Evolutionary conservation across 2,329 filamentous ascomycete species (phyloP), one percentile per base, ranked within the genome.

Genomic region (Neonectria sp.): DNA sequence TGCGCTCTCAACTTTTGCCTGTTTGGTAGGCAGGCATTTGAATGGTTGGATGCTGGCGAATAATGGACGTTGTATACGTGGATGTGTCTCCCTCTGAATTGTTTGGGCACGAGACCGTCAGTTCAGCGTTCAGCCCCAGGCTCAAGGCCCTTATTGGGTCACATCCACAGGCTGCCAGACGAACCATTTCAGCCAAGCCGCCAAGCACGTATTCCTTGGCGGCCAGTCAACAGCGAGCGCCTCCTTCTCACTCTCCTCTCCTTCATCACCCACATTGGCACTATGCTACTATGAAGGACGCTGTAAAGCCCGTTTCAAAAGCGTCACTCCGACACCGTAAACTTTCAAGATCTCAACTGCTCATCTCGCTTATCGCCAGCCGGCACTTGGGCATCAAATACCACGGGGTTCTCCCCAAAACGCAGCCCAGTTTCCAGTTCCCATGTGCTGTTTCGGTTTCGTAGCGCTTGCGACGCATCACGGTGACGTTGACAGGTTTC

Each of bases 341-440:
- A 60, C 25, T 40, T 40, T 40, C 49, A 35, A 53, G 12, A 46
- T 52, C 43, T 31, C 45, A 37, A 43, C 15, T 40, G 24, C 52
- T 55, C 35, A 35, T 56, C 46, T 66, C 63, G 58, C 58, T 57
- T 61, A 66, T 66, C 63, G 63, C 17, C 40, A 46, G 53, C 40
- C 53, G 63, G 58, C 53, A 66, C 37, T 55, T 53, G 53, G 17
- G 13, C 31, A 17, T 35, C 27, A 61, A 24, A 61, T 45, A 24
- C 29, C 35, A 13, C n/a, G 35, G 49, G 21, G 17, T 25, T 3
- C 15, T n/a, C 33, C 9, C 17, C 48, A 17, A 53, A 53, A 37
- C 31, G 25, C 51, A 24, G 9, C 12, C 31, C 29, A 53, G n/a
- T 53, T 53, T 33, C 51, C 31, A 15, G 29, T 53, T 35, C 5